Evolutionary conservation across 129 eudicot genomes (phyloP).

Genomic region (Sambucus nigra): DNA sequence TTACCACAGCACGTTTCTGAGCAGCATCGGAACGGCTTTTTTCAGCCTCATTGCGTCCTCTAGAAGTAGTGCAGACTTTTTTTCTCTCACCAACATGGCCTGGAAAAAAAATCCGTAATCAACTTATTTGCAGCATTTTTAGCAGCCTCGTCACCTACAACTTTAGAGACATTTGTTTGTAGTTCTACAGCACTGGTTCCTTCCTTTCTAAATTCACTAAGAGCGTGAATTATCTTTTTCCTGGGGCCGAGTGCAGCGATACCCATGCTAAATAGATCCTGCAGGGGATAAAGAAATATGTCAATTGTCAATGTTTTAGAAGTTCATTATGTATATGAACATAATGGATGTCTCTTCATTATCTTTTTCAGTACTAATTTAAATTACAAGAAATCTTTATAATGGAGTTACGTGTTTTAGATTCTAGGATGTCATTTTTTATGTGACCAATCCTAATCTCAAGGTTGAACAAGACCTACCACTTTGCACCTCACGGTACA

Average conservation of each 20-base stretch:
- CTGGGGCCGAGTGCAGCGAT: constrained; percentile 94
- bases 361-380: too few species aligned
- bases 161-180: constrained; percentile 18
- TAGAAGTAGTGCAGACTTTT: constrained; percentile 14
- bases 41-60: constrained; percentile 17
- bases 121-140: constrained; percentile 40
- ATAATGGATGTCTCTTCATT: too few species aligned
- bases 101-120: constrained; percentile 76
- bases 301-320: too few species aligned
- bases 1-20: constrained; percentile 18
- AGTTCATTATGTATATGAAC: too few species aligned
- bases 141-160: constrained; percentile 20
- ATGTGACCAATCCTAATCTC: too few species aligned
- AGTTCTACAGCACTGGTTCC: constrained; percentile 10
- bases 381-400: too few species aligned
- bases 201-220: constrained; percentile 40
- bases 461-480: too few species aligned
- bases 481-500: too few species aligned
- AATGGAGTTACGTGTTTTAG: too few species aligned
- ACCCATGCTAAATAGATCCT: constrained; percentile 79
- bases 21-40: constrained; percentile 29
- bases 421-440: too few species aligned
- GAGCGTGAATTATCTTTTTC: constrained; percentile 72
- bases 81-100: constrained; percentile 38
- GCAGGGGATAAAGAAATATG: not conserved